Percentiles rank a stretch among this genome's conserved stretches.
Evolutionary conservation across 2,329 filamentous ascomycete species (phyloP).

Genomic region (Pleoardoris graminearum): DNA sequence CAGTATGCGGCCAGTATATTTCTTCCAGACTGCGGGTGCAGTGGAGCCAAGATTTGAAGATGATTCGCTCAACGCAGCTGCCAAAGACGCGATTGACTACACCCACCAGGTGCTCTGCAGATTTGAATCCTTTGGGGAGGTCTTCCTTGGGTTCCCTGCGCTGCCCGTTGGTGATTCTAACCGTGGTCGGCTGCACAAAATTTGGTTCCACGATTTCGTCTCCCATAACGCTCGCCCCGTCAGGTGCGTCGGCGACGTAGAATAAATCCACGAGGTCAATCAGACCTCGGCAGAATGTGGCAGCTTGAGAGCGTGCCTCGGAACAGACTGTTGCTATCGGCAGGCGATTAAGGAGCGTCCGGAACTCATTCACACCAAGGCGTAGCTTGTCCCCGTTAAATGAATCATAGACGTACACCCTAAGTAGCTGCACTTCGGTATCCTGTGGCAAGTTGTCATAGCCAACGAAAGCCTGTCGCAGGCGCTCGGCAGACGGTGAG

Average conservation of each 20-base stretch:
- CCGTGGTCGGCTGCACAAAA: constrained; percentile 2
- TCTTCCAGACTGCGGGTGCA: not conserved
- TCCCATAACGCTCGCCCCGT: no score
- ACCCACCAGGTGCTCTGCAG: constrained; percentile 9
- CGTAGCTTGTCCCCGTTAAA: constrained; percentile 4
- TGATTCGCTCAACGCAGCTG: constrained; percentile 1
- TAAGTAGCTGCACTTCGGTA: constrained; percentile 1
- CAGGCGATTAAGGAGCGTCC: constrained; percentile 8
- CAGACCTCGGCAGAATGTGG: not conserved
- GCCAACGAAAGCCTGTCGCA: constrained; percentile 7
- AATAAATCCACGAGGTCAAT: not conserved
- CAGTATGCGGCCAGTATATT: constrained; percentile 9
- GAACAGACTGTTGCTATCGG: constrained; percentile 5
- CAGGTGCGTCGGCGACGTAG: not conserved
- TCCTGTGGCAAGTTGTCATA: constrained; percentile 2
- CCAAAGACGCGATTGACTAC: constrained; percentile 7
- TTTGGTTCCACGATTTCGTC: constrained; percentile 1
- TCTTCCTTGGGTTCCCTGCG: not conserved
- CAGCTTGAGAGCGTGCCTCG: constrained; percentile 9
- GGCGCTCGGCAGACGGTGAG: not conserved
- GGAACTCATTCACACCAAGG: constrained; percentile 9
- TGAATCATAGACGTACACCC: constrained; percentile 2
- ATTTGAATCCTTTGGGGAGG: not conserved
- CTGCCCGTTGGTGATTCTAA: not conserved
- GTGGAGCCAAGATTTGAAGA: not conserved